Evolutionary conservation across 2,329 filamentous ascomycete species (phyloP), one percentile per base, ranked within the genome.

Genomic region (Neonectria neomacrospora): DNA sequence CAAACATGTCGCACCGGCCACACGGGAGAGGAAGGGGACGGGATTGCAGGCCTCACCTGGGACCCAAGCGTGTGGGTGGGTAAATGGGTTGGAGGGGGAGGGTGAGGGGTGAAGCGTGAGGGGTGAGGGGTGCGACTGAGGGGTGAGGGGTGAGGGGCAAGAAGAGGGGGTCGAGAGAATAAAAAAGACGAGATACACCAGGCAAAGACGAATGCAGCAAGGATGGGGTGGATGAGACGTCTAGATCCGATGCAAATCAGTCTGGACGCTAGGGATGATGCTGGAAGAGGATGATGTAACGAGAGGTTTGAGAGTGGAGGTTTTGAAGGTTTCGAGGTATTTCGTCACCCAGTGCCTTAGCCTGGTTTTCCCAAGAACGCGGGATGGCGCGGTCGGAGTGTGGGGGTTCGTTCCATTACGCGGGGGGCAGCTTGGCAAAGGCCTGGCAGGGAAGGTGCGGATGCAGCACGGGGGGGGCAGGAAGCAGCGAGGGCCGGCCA

Each of bases 301-400:
- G 42, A 53, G 32, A 9, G 14, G 34, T 14, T 12, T 4, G 7
- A 26, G 23, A 26, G 23, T n/a, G 23, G 23, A 26, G 23, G 23
- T 26, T 7, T 7, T 7, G 23, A 26, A n/a, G 23, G 23, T 26
- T 26, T 7, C 30, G 30, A 32, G 30, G 30, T 9, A 10, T 3
- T 32, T 12, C 30, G n/a, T n/a, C n/a, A n/a, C n/a, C 9, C 30
- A 32, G 9, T 12, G n/a, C n/a, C n/a, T n/a, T n/a, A n/a, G 23
- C 39, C 62, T 63, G 51, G 56, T 61, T 56, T 65, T 63, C 48
- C 70, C 62, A 66, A 64, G 54, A 64, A 63, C 59, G 70, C 59
- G 70, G 70, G 69, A 71, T 72, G 61, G 64, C 54, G 66, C 64
- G 58, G 66, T 71, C 50, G 54, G 23, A 61, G 28, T 69, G 69